A percentile compares a stretch with the other conserved stretches of the same genome.
Conservation (phyloP, 345 rosid genomes). For the Lenwebbia sp. region DNA sequence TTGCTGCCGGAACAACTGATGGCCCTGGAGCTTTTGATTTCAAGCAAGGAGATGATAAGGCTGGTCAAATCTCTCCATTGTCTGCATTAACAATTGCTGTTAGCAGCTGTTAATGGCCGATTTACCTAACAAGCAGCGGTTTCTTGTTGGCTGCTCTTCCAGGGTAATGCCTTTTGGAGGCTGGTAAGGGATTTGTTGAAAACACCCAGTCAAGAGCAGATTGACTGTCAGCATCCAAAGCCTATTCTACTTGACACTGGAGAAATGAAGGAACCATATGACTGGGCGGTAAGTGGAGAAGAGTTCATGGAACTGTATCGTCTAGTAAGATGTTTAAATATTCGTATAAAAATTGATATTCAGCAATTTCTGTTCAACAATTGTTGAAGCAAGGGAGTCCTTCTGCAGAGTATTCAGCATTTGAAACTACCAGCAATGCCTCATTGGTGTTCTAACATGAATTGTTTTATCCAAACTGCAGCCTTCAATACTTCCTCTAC, state of each 20-base stretch:
- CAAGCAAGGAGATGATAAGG: conserved; percentile 70
- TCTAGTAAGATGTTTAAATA: not conserved
- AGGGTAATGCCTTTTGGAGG: conserved; percentile 72
- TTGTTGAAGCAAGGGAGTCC: not conserved
- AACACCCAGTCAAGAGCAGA: conserved; percentile 43
- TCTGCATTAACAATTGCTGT: not conserved
- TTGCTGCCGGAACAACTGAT: conserved; percentile 86
- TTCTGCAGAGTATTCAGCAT: not conserved
- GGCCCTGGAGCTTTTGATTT: conserved; percentile 88
- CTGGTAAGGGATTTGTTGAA: conserved; percentile 50
- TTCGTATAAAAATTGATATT: not conserved
- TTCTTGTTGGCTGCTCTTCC: conserved; percentile 1
- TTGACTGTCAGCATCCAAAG: conserved; percentile 57
- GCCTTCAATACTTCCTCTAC: conserved; percentile 61
- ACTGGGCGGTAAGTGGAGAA: conserved; percentile 57
- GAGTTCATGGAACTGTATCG: not conserved
- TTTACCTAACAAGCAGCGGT: not conserved
- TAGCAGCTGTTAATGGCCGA: not conserved
- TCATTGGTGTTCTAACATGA: not conserved
- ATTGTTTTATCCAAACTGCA: conserved; percentile 6
- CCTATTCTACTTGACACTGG: conserved; percentile 74
- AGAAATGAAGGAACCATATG: conserved; percentile 72
- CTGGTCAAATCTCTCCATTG: not conserved
- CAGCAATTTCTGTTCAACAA: not conserved
- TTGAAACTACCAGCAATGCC: not conserved